Evolutionary conservation across 2,329 filamentous ascomycete genomes (phyloP).

Genomic region (Bipolaris bicolor): DNA sequence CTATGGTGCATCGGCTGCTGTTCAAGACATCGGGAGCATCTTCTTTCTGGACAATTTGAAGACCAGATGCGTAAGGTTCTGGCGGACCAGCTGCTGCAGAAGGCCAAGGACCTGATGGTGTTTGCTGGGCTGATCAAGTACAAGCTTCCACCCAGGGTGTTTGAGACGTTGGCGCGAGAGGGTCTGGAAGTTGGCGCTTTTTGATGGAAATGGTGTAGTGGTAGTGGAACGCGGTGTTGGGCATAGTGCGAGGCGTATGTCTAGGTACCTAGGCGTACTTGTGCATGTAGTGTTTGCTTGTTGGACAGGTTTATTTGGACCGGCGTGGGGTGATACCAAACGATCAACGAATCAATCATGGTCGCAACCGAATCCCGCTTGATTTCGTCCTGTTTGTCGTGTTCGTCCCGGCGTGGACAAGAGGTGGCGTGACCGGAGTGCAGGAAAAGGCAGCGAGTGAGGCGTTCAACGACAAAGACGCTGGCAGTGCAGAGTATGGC

Average conservation of each 20-base stretch:
- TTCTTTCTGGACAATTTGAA: constrained; percentile 73
- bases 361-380: neutral
- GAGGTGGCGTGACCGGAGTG: neutral
- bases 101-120: constrained; percentile 87
- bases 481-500: neutral
- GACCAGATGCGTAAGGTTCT: constrained; percentile 61
- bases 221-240: neutral
- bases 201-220: constrained; percentile 10
- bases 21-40: constrained; percentile 72
- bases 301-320: neutral
- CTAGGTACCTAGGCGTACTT: too few species aligned
- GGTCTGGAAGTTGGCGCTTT: constrained; percentile 54
- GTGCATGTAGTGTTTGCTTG: neutral
- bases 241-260: too few species aligned
- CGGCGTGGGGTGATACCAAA: constrained; percentile 8
- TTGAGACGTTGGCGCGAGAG: constrained; percentile 84
- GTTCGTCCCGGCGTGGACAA: neutral
- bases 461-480: neutral
- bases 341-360: neutral
- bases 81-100: constrained; percentile 74
- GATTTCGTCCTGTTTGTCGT: neutral
- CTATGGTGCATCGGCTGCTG: constrained; percentile 94
- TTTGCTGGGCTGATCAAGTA: constrained; percentile 94
- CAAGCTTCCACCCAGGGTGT: constrained; percentile 82
- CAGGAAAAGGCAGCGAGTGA: neutral